Evolutionary conservation across 306 rosid genomes (phyloP), one percentile per base, ranked within the genome.

Genomic region (Echinosophora koreensis): DNA sequence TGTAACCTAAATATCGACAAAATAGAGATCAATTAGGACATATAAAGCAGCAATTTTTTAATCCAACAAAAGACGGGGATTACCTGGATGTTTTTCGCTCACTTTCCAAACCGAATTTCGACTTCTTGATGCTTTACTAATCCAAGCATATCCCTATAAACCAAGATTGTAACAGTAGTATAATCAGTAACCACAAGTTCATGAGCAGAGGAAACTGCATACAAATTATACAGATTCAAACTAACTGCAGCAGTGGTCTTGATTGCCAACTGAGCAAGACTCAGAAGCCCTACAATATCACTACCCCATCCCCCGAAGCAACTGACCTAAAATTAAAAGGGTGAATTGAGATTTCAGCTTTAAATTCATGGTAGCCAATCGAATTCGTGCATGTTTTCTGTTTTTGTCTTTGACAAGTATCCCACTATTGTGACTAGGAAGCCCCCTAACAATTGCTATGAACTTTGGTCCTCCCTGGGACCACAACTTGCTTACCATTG

Each of bases 91-190:
- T 75, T 85, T 88, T 11, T 78, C 69, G 44, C 92, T 77, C 39
- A 85, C 86, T 69, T 80, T 85, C 94, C 92, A 83, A 71, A 71
- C 88, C 14, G 89, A 73, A 56, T 54, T 18, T 54, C 91, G 86
- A 50, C 18, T 32, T 82, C 67, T 88, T 6, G 97, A 88, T 5
- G 96, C 96, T 82, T 76, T 88, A 66, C 70, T 77, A 55, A 90
- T 87, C 98, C 98, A 94, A 83, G 80, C 82, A 59, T 78, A 84
- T 39, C 90, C 98, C 97, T 94, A 50, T 13, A 72, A 54, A 69
- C 62, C 50, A 58, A 72, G 39, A 22, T 54, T 12, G 63, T 3
- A 50, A 28, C 49, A 64, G 47, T 35, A 64, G 47, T 35, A 37
- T 50, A 57, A 47, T 82, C 77, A 76, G 60, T n/a, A 79, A 60